phyloP scores from a whole-genome alignment of 1,284 basidiomycete species.

The Dichomitus squalens region DNA sequence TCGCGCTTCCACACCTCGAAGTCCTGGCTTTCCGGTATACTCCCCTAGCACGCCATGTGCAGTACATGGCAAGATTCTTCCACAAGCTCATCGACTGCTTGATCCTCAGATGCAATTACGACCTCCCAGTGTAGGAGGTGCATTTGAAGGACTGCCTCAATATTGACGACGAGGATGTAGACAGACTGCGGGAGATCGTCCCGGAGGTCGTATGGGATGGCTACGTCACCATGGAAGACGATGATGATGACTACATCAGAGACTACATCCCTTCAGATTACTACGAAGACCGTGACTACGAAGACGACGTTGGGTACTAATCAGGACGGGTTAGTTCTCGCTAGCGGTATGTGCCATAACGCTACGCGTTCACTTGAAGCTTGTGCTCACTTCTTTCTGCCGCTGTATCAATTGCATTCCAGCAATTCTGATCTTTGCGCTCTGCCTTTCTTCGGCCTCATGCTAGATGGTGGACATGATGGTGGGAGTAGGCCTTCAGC shows the following conservation, averaged over 20 bases:
- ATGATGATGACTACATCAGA: background rate
- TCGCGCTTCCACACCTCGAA: background rate
- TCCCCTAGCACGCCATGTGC: slow-evolving; percentile 1
- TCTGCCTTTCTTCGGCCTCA: too few relatives aligned
- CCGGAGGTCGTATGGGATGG: slow-evolving; percentile 10
- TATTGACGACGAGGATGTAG: background rate
- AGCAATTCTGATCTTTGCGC: too few relatives aligned
- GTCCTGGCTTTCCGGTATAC: background rate
- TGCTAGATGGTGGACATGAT: too few relatives aligned
- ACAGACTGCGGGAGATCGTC: slow-evolving; percentile 6
- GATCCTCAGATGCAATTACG: slow-evolving; percentile 9
- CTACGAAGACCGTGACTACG: background rate
- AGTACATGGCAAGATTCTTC: background rate
- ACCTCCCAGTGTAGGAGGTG: slow-evolving; percentile 2
- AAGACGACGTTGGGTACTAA: background rate
- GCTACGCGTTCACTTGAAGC: too few relatives aligned
- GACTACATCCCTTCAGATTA: too few relatives aligned
- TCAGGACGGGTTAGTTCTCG: background rate
- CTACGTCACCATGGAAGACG: background rate
- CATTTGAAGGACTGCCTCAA: slow-evolving; percentile 4
- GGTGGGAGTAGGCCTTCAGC: too few relatives aligned
- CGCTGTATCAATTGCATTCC: too few relatives aligned
- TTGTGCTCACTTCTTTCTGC: too few relatives aligned
- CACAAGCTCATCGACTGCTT: slow-evolving; percentile 7
- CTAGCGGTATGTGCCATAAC: too few relatives aligned